These are phyloP conservation scores for Scytalidium sp. DNA, from an alignment of 2,329 filamentous ascomycete genomes.

Conservation along the genomic window DNA sequence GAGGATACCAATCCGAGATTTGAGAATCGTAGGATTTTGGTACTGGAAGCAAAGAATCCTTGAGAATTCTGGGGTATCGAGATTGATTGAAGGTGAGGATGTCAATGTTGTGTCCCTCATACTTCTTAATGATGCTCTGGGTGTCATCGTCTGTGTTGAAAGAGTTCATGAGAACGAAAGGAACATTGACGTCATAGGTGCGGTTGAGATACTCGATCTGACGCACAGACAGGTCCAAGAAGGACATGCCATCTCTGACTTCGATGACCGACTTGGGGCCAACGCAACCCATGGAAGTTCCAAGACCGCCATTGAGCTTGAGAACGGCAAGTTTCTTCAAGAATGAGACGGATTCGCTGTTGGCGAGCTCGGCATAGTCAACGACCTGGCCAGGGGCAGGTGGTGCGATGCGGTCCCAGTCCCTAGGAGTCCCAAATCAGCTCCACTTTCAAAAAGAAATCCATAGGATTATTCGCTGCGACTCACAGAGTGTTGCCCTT, in stretches of 20 bases:
- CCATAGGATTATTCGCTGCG: not conserved
- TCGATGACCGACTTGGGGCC: slow-evolving; percentile 99
- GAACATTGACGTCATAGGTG: slow-evolving; percentile 95
- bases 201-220: slow-evolving; percentile 99
- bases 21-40: slow-evolving; percentile 85
- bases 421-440: slow-evolving; percentile 46
- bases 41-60: slow-evolving; percentile 95
- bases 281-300: slow-evolving; percentile 99
- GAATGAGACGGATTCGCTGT: slow-evolving; percentile 88
- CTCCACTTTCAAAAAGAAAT: not conserved
- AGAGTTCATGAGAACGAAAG: slow-evolving; percentile 99
- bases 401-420: slow-evolving; percentile 96
- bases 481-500: slow-evolving; percentile 86
- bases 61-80: slow-evolving; percentile 93
- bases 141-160: slow-evolving; percentile 99
- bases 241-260: slow-evolving; percentile 99
- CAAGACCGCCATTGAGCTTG: slow-evolving; percentile 98
- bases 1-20: slow-evolving; percentile 97
- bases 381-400: slow-evolving; percentile 93
- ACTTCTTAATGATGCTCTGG: slow-evolving; percentile 99
- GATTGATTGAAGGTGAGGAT: slow-evolving; percentile 99
- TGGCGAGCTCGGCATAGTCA: slow-evolving; percentile 86
- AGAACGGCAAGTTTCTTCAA: slow-evolving; percentile 96
- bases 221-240: slow-evolving; percentile 96
- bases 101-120: slow-evolving; percentile 99